phyloP scores from a whole-genome alignment of 805 yeast genomes.

The Lachancea mirantina region DNA sequence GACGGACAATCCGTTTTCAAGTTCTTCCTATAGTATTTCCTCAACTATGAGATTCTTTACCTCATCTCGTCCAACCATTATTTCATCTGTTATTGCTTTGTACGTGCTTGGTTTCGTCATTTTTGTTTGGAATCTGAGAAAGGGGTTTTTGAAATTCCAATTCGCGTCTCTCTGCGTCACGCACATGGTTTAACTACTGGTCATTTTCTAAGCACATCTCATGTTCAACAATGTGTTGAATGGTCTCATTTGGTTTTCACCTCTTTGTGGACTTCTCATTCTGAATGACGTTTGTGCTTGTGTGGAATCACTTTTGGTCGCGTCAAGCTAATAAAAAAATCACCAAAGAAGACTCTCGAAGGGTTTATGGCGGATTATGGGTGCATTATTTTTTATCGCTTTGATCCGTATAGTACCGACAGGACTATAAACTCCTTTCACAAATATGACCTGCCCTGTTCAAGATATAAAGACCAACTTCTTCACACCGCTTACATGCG shows the following conservation, averaged over 20 bases:
- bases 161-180: conserved; percentile 90
- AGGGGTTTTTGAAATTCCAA: conserved; percentile 85
- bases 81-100: conserved; percentile 72
- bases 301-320: conserved; percentile 96
- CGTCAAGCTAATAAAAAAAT: conserved; percentile 84
- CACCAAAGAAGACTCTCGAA: conserved; percentile 96
- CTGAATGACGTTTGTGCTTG: conserved; percentile 93
- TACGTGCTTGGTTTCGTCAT: conserved; percentile 84
- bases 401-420: conserved; percentile 63
- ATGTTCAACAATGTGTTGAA: conserved; percentile 81
- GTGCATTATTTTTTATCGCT: conserved; percentile 95
- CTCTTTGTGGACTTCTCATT: conserved; percentile 88
- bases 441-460: conserved; percentile 86
- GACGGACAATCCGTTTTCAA: conserved; percentile 78
- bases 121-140: conserved; percentile 82
- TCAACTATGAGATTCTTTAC: conserved; percentile 35
- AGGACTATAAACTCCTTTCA: conserved; percentile 52
- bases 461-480: conserved; percentile 53
- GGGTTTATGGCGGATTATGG: conserved; percentile 95
- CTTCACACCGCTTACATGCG: conserved; percentile 62
- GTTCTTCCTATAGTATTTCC: conserved; percentile 46
- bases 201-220: conserved; percentile 90
- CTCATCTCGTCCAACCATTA: conserved; percentile 71
- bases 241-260: conserved; percentile 89
- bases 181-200: conserved; percentile 85